Evolutionary conservation across 2,329 filamentous ascomycete species (phyloP).

Genomic region (Scortechinia acanthostroma): DNA sequence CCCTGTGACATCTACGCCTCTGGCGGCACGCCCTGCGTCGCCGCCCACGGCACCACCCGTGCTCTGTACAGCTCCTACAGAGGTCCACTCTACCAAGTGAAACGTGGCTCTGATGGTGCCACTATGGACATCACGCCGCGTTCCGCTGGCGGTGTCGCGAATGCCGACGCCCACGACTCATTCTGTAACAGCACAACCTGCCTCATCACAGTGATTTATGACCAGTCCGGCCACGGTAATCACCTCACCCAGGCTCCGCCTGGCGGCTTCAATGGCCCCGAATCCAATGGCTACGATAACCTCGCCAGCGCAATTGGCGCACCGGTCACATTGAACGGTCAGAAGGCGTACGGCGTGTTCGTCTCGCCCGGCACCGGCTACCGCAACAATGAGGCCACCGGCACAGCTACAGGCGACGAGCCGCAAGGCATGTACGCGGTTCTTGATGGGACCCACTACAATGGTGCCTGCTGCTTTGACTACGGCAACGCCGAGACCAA

Average conservation of each 20-base stretch:
- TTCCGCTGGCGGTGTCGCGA: conserved; percentile 52
- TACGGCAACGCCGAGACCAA: conserved; percentile 49
- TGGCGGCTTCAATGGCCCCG: conserved; percentile 47
- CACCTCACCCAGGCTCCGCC: conserved; percentile 56
- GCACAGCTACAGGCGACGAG: conserved; percentile 43
- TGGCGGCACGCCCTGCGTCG: conserved; percentile 53
- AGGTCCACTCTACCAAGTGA: conserved; percentile 50
- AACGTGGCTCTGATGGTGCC: conserved; percentile 19
- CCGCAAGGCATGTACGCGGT: conserved; percentile 55
- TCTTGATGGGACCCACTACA: conserved; percentile 52
- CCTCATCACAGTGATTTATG: conserved; percentile 57
- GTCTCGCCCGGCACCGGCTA: conserved; percentile 55
- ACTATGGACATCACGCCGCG: conserved; percentile 39
- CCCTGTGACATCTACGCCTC: conserved; percentile 56
- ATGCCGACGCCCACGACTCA: conserved; percentile 49
- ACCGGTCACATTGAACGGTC: conserved; percentile 49
- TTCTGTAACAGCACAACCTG: conserved; percentile 57
- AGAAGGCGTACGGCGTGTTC: conserved; percentile 59
- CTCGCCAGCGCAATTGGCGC: conserved; percentile 50
- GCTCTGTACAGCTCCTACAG: conserved; percentile 45
- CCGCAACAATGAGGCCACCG: conserved; percentile 44
- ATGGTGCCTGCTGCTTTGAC: conserved; percentile 46
- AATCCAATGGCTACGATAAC: conserved; percentile 48
- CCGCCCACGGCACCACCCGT: conserved; percentile 59
- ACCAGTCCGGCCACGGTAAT: conserved; percentile 55